Percentiles rank a stretch among this genome's conserved stretches.
These are phyloP conservation scores for Eucalyptus caleyi DNA, from an alignment of 345 rosid species.

Conservation along the genomic window DNA sequence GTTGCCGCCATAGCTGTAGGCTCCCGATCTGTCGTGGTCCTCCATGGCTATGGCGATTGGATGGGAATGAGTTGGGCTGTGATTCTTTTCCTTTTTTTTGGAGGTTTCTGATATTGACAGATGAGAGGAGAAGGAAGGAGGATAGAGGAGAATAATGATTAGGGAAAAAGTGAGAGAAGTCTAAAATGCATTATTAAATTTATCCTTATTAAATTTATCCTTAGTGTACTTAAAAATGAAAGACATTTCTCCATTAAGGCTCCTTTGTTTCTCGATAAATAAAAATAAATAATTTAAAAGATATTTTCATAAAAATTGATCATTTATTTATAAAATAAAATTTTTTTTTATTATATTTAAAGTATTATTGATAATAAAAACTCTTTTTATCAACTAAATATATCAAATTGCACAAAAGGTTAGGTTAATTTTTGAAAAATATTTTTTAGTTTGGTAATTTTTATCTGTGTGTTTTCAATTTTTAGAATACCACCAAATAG, in stretches of 20 bases:
- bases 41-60: constrained; percentile 28
- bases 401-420: too few relatives aligned
- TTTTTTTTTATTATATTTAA: too few relatives aligned
- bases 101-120: not conserved
- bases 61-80: not conserved
- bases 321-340: too few relatives aligned
- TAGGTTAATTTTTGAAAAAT: not conserved
- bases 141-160: not conserved
- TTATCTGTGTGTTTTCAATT: not conserved
- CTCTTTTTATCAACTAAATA: too few relatives aligned
- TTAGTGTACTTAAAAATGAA: too few relatives aligned
- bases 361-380: too few relatives aligned
- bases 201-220: too few relatives aligned
- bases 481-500: not conserved
- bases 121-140: not conserved
- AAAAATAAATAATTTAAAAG: too few relatives aligned
- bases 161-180: not conserved
- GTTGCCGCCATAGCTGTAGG: constrained; percentile 1
- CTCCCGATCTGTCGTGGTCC: constrained; percentile 42
- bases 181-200: not conserved
- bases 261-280: too few relatives aligned
- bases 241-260: too few relatives aligned
- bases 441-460: not conserved
- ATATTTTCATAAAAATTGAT: too few relatives aligned
- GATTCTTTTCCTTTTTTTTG: not conserved